Conservation (phyloP, 2,329 filamentous ascomycete genomes). For the Alternaria incomplexa region DNA sequence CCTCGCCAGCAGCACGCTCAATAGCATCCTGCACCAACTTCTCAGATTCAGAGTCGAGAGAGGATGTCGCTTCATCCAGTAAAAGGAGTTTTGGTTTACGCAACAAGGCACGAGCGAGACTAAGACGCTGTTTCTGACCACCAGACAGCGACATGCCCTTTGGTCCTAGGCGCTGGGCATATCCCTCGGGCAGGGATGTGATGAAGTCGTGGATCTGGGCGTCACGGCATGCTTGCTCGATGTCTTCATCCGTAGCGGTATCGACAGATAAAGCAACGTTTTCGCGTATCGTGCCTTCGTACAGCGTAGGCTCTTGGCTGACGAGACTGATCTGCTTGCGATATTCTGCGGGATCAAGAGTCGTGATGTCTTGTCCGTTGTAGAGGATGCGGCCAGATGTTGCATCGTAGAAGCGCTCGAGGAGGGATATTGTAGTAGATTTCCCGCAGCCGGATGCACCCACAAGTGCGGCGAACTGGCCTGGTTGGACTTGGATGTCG, state of each 20-base stretch:
- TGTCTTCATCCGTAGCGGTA: constrained; percentile 32
- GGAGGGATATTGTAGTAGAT: constrained; percentile 69
- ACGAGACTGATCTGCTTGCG: constrained; percentile 53
- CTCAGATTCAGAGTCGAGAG: constrained; percentile 44
- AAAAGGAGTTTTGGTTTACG: constrained; percentile 40
- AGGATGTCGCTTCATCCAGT: constrained; percentile 45
- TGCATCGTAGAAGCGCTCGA: constrained; percentile 73
- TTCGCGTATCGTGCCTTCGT: constrained; percentile 51
- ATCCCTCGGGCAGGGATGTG: constrained; percentile 42
- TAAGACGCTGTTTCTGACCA: constrained; percentile 46
- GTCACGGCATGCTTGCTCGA: constrained; percentile 41
- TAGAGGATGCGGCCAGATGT: constrained; percentile 68
- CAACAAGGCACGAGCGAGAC: constrained; percentile 43
- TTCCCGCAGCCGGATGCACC: constrained; percentile 74
- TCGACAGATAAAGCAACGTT: constrained; percentile 47
- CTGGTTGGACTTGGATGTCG: constrained; percentile 57
- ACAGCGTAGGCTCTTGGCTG: constrained; percentile 55
- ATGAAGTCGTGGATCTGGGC: constrained; percentile 51
- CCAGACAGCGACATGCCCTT: constrained; percentile 44
- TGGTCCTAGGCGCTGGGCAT: constrained; percentile 43
- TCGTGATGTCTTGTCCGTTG: constrained; percentile 47
- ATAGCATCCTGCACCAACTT: constrained; percentile 44
- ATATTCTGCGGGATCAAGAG: constrained; percentile 47
- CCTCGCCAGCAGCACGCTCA: constrained; percentile 38
- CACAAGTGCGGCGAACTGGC: constrained; percentile 73